Percentiles rank a stretch among this genome's conserved stretches.
phyloP scores from a whole-genome alignment of 2,329 filamentous ascomycete species.

The Coleophoma eucalyptorum region DNA sequence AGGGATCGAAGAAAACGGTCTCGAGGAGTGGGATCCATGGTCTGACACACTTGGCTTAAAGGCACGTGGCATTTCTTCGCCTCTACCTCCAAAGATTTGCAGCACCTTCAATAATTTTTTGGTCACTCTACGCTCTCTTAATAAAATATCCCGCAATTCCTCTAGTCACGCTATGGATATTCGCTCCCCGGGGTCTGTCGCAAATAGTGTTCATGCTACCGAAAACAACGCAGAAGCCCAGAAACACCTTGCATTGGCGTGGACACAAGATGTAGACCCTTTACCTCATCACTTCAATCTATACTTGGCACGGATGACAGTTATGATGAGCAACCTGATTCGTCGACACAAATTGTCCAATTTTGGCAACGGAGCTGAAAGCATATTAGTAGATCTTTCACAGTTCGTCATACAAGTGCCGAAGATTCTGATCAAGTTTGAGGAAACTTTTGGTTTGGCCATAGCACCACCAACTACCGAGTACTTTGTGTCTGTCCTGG shows the following conservation, averaged over 20 bases:
- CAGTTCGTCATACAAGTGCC: background rate
- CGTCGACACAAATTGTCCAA: background rate
- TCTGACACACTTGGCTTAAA: constrained; percentile 38
- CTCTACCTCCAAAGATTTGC: constrained; percentile 14
- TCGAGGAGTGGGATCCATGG: constrained; percentile 75
- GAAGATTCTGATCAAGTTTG: background rate
- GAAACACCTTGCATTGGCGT: background rate
- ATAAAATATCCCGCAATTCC: background rate
- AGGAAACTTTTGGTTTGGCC: constrained; percentile 19
- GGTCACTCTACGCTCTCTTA: constrained; percentile 6
- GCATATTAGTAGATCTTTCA: too few species aligned
- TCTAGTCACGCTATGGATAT: background rate
- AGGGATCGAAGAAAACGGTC: constrained; percentile 54
- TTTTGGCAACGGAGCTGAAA: background rate
- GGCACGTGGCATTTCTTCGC: constrained; percentile 12
- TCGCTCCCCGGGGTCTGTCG: background rate
- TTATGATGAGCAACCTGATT: too few species aligned
- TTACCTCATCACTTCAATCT: constrained; percentile 9
- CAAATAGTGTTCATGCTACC: background rate
- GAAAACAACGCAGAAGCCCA: background rate
- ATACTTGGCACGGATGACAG: background rate
- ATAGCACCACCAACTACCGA: constrained; percentile 31
- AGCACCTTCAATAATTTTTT: constrained; percentile 22
- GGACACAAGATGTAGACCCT: background rate
- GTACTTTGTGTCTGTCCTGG: constrained; percentile 17